Conservation (phyloP, 352 stramenopile genomes). For the Phytophthora sp. region DNA sequence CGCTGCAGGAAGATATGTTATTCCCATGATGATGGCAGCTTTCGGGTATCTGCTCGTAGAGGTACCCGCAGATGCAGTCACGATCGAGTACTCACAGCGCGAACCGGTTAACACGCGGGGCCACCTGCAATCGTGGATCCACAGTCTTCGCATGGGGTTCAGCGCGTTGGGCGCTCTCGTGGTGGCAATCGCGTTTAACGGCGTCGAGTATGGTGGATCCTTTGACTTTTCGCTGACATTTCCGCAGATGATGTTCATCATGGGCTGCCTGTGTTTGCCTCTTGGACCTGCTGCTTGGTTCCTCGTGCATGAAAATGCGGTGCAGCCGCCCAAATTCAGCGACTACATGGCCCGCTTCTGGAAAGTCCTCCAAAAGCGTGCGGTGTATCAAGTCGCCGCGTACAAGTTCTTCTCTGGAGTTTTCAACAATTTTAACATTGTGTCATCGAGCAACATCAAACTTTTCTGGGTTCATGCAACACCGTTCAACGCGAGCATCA, state of each 20-base stretch:
- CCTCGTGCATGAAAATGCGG: slow-evolving; percentile 30
- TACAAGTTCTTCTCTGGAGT: slow-evolving; percentile 74
- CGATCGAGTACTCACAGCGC: slow-evolving; percentile 65
- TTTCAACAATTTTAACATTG: slow-evolving; percentile 72
- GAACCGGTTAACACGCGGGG: slow-evolving; percentile 55
- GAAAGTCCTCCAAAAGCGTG: slow-evolving; percentile 59
- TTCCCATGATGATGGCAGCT: slow-evolving; percentile 75
- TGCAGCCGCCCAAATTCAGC: slow-evolving; percentile 30
- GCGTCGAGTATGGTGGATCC: slow-evolving; percentile 56
- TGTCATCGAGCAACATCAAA: slow-evolving; percentile 59
- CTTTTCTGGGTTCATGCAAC: slow-evolving; percentile 63
- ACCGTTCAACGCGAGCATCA: slow-evolving; percentile 61
- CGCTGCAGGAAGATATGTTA: slow-evolving; percentile 53
- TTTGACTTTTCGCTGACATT: slow-evolving; percentile 65
- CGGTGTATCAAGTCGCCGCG: slow-evolving; percentile 60
- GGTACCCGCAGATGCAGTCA: slow-evolving; percentile 62
- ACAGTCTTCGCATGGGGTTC: slow-evolving; percentile 58
- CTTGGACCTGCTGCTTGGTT: slow-evolving; percentile 40
- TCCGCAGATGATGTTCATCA: slow-evolving; percentile 52
- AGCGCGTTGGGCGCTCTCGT: slow-evolving; percentile 48
- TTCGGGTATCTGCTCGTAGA: slow-evolving; percentile 72
- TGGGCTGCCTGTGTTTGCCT: slow-evolving; percentile 42
- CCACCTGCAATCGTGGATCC: slow-evolving; percentile 61
- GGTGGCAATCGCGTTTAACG: slow-evolving; percentile 58
- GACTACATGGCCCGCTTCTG: slow-evolving; percentile 55